Evolutionary conservation across 164 flowering plant species (phyloP), one percentile per base, ranked within the genome.

Genomic region (Amborella trichopoda): DNA sequence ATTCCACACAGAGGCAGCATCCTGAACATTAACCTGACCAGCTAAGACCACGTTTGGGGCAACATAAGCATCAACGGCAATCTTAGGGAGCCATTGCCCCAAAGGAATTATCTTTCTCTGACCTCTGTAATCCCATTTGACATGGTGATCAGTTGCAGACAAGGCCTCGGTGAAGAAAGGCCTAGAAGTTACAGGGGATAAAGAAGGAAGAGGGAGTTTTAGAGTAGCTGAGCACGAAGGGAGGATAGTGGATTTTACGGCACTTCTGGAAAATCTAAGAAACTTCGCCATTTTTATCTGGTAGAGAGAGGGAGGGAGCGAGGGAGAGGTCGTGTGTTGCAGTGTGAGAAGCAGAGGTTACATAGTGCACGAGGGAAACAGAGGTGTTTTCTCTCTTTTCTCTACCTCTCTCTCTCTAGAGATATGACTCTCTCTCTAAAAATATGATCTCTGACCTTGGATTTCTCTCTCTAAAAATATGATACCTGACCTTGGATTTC

Each of bases 31-130:
- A 41, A 93, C 99, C 65, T 88, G 99, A 4, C 99, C 96, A 28
- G 99, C 96, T 1, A 93, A 69, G 16, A 93, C 96, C 2, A 93
- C 99, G 52, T 93, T 88, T 3, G 99, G 95, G 0, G 96, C 99
- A 9, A 93, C 99, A 44, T 77, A 93, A 1, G 96, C 99, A 27
- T 93, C 99, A 39, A 93, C 96, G 18, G 99, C 95, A 26, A 93
- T 53, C 68, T 82, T 83, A 16, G 99, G 99, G 28, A 68, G 48
- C 99, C 99, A 93, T 62, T 88, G 99, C 0, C 96, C 99, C 26
- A 93, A 48, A 0, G 99, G 96, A 12, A 93, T 84, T 42, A 82
- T 68, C 70, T 49, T 53, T 36, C 96, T 59, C 65, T 93, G 99
- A 0, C 94, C 99, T 61, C 99, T 64, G 70, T 93, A 88, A 70